phyloP scores from a whole-genome alignment of 768 basidiomycete genomes.

The Lactarius evosmus region DNA sequence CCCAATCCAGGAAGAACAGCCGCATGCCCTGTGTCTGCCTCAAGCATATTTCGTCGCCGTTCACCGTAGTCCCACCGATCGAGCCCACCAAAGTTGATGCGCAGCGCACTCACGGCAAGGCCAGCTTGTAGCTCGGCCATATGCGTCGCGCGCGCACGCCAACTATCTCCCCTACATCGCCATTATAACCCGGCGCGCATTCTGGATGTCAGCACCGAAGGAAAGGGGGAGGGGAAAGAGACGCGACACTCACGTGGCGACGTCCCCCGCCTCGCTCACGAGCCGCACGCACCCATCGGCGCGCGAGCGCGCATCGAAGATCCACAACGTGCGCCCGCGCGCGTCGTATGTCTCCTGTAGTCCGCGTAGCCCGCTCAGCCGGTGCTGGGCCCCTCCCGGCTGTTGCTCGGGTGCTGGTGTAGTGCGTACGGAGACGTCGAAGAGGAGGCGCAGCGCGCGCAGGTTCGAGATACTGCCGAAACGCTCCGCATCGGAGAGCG shows the following conservation, averaged over 20 bases:
- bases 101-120: constrained; percentile 56
- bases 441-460: constrained; percentile 61
- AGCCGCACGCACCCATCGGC: constrained; percentile 62
- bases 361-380: constrained; percentile 57
- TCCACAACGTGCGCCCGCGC: constrained; percentile 62
- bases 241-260: constrained; percentile 59
- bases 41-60: constrained; percentile 59
- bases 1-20: not conserved
- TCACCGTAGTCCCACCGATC: constrained; percentile 71
- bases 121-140: constrained; percentile 72
- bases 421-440: constrained; percentile 62
- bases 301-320: constrained; percentile 69
- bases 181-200: not conserved
- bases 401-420: constrained; percentile 36
- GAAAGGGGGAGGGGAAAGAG: not conserved
- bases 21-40: constrained; percentile 37
- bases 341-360: constrained; percentile 67
- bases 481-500: constrained; percentile 46
- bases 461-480: constrained; percentile 61
- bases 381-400: constrained; percentile 49
- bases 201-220: not conserved
- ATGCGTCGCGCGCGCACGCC: constrained; percentile 68
- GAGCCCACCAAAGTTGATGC: constrained; percentile 70
- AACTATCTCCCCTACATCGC: constrained; percentile 66
- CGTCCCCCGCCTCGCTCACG: constrained; percentile 53